Conservation (phyloP, 176 grass and related monocot species). For the Oryza meridionalis region DNA sequence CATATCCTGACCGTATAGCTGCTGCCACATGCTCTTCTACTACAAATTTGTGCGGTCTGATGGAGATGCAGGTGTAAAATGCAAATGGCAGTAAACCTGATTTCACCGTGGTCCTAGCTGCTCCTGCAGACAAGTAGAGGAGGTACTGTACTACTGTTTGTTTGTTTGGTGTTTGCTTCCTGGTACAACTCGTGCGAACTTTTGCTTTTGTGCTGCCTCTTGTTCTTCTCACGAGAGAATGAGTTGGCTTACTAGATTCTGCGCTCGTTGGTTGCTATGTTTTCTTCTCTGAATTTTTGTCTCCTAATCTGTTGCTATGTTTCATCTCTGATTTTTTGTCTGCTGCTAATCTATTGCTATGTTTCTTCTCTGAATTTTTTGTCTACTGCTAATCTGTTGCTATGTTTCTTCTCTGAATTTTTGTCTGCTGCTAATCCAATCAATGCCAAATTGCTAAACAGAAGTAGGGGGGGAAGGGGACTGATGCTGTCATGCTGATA, state of each 20-base stretch:
- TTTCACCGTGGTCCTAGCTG: constrained; percentile 25
- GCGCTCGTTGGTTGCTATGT: neutral
- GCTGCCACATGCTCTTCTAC: constrained; percentile 24
- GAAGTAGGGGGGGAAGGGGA: neutral
- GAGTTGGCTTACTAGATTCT: constrained; percentile 34
- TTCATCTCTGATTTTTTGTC: neutral
- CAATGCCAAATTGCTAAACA: constrained; percentile 6
- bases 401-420: neutral
- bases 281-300: neutral
- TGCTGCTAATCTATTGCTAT: neutral
- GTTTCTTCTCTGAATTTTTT: too few relatives aligned
- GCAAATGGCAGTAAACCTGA: neutral
- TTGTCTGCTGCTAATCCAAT: neutral
- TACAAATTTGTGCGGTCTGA: neutral
- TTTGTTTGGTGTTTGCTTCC: neutral
- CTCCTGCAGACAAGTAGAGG: constrained; percentile 4
- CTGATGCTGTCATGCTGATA: neutral
- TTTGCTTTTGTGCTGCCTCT: constrained; percentile 2
- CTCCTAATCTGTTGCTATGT: neutral
- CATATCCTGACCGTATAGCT: neutral
- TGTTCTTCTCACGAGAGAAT: neutral
- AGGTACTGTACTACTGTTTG: neutral
- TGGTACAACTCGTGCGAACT: constrained; percentile 13
- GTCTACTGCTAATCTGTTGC: neutral
- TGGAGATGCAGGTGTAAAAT: neutral